Evolutionary conservation across 805 yeast genomes (phyloP).

Genomic region (Kuraishia piskuri): DNA sequence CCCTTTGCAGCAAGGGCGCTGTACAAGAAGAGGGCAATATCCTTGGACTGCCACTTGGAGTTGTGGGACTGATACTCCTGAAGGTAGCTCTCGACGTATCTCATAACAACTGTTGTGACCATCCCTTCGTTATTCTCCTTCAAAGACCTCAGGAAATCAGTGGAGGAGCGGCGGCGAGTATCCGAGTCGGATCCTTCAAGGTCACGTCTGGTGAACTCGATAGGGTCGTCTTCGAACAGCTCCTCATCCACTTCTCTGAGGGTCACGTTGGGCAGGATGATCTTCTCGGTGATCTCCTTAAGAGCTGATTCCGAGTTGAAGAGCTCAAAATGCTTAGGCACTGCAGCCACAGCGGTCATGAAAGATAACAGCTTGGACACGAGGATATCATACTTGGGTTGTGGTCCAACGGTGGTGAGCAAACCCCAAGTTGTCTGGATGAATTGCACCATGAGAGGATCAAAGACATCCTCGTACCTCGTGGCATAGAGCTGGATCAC

Average conservation of each 20-base stretch:
- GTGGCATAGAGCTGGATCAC: conserved; percentile 78
- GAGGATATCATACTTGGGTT: conserved; percentile 75
- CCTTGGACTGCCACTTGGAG: conserved; percentile 76
- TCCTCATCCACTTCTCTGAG: conserved; percentile 88
- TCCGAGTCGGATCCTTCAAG: conserved; percentile 93
- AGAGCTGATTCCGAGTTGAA: conserved; percentile 55
- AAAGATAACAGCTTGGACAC: conserved; percentile 77
- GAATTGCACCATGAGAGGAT: conserved; percentile 65
- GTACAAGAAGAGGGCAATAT: conserved; percentile 78
- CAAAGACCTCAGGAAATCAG: conserved; percentile 82
- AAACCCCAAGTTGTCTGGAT: conserved; percentile 79
- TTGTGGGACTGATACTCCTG: conserved; percentile 33
- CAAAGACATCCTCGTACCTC: conserved; percentile 88
- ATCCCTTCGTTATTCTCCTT: conserved; percentile 68
- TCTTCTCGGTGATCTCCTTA: conserved; percentile 70
- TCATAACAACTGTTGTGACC: conserved; percentile 68
- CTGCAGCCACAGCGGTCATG: conserved; percentile 70
- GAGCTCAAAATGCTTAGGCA: conserved; percentile 57
- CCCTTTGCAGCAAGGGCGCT: conserved; percentile 91
- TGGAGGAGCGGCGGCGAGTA: conserved; percentile 87
- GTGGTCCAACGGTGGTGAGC: conserved; percentile 53
- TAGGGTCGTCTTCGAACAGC: conserved; percentile 93
- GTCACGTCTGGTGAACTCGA: conserved; percentile 85
- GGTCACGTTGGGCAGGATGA: conserved; percentile 81
- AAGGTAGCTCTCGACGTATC: conserved; percentile 62